These are phyloP conservation scores for Coemansia sp. DNA, from an alignment of 192 early-diverging fungal species.

Conservation along the genomic window DNA sequence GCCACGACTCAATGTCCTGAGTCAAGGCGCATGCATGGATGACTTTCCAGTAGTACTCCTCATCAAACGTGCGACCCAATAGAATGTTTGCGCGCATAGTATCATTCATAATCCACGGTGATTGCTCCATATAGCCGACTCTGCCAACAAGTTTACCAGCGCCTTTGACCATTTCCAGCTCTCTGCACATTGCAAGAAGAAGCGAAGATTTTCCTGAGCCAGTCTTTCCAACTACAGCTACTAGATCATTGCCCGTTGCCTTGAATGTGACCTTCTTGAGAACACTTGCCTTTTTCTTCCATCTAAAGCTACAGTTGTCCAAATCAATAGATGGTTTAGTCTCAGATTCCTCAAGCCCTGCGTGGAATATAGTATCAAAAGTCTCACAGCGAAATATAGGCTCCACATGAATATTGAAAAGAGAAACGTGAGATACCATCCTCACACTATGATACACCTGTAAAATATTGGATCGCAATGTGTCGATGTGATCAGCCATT, in stretches of 20 bases:
- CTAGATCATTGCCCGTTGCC: conserved; percentile 56
- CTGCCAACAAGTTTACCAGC: conserved; percentile 57
- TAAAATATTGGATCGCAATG: background rate
- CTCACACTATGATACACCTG: too few species aligned
- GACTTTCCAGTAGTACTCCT: conserved; percentile 4
- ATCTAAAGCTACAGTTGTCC: background rate
- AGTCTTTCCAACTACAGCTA: conserved; percentile 74
- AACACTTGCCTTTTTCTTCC: background rate
- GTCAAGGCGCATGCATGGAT: conserved; percentile 1
- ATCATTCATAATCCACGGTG: conserved; percentile 54
- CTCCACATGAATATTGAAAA: too few species aligned
- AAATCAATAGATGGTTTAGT: background rate
- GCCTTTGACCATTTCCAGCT: conserved; percentile 56
- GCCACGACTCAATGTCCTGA: conserved; percentile 4
- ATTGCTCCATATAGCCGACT: conserved; percentile 74
- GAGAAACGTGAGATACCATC: too few species aligned
- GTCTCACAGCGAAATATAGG: background rate
- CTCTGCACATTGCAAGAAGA: conserved; percentile 71
- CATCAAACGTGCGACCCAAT: conserved; percentile 16
- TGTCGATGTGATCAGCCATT: background rate
- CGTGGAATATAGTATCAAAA: background rate
- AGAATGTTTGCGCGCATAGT: conserved; percentile 16
- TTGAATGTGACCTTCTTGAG: conserved; percentile 48
- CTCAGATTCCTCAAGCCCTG: background rate
- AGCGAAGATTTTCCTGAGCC: conserved; percentile 81